Conservation (phyloP, 2,329 filamentous ascomycete species). For the Ceratocystis albifundus region DNA sequence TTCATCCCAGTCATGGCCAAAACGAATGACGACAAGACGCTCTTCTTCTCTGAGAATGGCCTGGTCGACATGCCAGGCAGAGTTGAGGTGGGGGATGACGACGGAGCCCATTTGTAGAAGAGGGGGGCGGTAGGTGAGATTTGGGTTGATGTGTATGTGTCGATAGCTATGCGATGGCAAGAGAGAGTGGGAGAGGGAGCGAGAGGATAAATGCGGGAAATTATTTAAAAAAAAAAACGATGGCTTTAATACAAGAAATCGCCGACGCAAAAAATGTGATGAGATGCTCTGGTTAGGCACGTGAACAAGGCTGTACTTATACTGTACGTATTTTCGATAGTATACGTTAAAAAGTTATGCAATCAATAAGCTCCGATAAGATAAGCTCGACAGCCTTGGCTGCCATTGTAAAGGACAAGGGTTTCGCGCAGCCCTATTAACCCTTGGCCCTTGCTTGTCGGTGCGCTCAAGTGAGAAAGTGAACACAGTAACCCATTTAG, state of each 20-base stretch:
- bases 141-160: not conserved
- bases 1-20: conserved; percentile 74
- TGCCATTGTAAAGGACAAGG: not conserved
- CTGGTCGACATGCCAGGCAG: conserved; percentile 97
- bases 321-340: not conserved
- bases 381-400: conserved; percentile 1
- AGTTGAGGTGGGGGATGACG: conserved; percentile 78
- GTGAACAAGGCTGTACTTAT: not conserved
- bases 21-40: conserved; percentile 83
- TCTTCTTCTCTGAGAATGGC: conserved; percentile 87
- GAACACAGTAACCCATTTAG: conserved; percentile 20
- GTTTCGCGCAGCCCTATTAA: not conserved
- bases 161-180: too few relatives aligned
- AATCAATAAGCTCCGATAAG: conserved; percentile 3
- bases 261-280: not conserved
- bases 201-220: not conserved
- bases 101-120: conserved; percentile 56
- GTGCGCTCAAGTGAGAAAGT: conserved; percentile 1
- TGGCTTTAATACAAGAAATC: not conserved
- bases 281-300: not conserved
- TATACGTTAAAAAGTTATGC: not conserved
- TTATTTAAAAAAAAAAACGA: not conserved
- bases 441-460: not conserved
- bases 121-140: not conserved
- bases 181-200: not conserved